These are phyloP conservation scores for Neofusicoccum sp. DNA, from an alignment of 2,329 filamentous ascomycete genomes.

Conservation along the genomic window DNA sequence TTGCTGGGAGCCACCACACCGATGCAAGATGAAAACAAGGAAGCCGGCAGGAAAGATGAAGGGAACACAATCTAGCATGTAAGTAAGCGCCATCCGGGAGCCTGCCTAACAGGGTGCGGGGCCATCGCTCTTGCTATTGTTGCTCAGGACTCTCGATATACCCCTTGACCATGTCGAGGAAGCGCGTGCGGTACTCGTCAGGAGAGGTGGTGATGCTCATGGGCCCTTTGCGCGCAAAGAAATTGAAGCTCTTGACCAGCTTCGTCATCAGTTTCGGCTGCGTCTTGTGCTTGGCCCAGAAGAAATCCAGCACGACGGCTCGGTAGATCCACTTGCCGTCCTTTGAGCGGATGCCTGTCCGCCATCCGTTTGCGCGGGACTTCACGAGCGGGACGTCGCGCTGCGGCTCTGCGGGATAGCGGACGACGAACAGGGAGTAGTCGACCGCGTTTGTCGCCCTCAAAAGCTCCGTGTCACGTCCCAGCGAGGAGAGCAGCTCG, in stretches of 20 bases:
- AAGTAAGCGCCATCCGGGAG: background rate
- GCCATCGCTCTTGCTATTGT: background rate
- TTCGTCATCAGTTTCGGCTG: slow-evolving; percentile 66
- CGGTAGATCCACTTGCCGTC: slow-evolving; percentile 68
- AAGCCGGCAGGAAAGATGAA: background rate
- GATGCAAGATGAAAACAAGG: background rate
- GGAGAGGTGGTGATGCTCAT: slow-evolving; percentile 74
- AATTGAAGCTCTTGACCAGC: slow-evolving; percentile 63
- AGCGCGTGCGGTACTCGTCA: slow-evolving; percentile 63
- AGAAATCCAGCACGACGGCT: slow-evolving; percentile 69
- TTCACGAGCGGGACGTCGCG: slow-evolving; percentile 32
- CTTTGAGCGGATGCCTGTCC: slow-evolving; percentile 58
- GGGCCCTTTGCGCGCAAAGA: slow-evolving; percentile 61
- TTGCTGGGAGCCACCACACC: background rate
- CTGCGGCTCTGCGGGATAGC: slow-evolving; percentile 43
- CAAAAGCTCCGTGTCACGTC: slow-evolving; percentile 63
- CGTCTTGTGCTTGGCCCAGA: slow-evolving; percentile 72
- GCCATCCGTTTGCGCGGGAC: slow-evolving; percentile 48
- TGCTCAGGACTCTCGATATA: slow-evolving; percentile 28
- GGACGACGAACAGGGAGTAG: slow-evolving; percentile 71
- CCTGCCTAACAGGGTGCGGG: background rate
- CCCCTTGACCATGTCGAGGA: slow-evolving; percentile 51
- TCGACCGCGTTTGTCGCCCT: slow-evolving; percentile 66
- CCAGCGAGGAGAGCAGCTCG: slow-evolving; percentile 55
- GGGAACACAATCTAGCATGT: background rate